Conservation (phyloP, 768 basidiomycete genomes). For the Leccinum boreale region DNA sequence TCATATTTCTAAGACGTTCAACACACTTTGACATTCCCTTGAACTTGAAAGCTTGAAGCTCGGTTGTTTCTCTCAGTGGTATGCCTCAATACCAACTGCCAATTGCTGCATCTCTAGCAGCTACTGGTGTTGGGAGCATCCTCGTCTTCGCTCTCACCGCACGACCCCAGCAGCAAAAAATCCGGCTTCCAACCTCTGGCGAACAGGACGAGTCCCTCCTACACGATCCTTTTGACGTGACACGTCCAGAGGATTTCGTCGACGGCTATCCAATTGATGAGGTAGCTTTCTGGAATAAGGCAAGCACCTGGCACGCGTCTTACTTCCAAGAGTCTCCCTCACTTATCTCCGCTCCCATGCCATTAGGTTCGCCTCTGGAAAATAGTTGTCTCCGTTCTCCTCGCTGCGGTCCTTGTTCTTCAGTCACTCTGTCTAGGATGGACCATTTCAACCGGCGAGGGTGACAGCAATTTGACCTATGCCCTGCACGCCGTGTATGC, state of each 20-base stretch:
- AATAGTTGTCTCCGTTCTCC: constrained; percentile 42
- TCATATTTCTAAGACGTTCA: neutral
- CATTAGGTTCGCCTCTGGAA: constrained; percentile 61
- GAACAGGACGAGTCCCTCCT: constrained; percentile 24
- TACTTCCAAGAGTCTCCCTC: neutral
- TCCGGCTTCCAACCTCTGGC: constrained; percentile 41
- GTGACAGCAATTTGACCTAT: constrained; percentile 34
- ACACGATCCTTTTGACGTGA: constrained; percentile 68
- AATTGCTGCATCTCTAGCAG: constrained; percentile 47
- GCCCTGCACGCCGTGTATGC: constrained; percentile 51
- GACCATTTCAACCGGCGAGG: constrained; percentile 28
- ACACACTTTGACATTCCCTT: neutral
- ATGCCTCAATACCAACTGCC: constrained; percentile 65
- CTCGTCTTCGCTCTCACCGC: constrained; percentile 38
- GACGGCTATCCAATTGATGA: constrained; percentile 68
- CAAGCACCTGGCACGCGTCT: constrained; percentile 24
- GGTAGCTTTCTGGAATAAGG: constrained; percentile 56
- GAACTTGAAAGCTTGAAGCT: neutral
- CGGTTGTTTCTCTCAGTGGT: neutral
- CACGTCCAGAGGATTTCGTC: constrained; percentile 62
- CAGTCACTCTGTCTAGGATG: constrained; percentile 57
- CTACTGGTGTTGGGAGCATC: constrained; percentile 43
- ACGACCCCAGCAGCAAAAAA: constrained; percentile 44
- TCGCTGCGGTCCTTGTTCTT: constrained; percentile 46
- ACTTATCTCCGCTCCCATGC: neutral